Conservation (phyloP, 495 filamentous ascomycete genomes). For the Annulohypoxylon bovei region DNA sequence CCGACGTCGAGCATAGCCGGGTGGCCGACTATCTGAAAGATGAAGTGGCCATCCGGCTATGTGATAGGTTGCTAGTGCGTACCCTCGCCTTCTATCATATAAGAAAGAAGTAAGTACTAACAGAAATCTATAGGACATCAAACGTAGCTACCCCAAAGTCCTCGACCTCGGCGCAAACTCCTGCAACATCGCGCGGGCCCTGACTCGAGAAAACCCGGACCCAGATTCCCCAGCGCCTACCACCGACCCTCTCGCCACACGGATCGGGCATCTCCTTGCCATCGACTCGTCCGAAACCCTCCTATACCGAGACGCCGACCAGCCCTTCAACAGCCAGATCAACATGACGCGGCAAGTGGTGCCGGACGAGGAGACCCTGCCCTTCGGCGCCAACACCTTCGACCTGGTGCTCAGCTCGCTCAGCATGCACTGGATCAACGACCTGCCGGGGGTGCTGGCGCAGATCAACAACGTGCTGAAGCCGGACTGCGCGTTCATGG, state of each 20-base stretch:
- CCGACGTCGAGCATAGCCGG: conserved; percentile 73
- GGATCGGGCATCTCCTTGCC: conserved; percentile 76
- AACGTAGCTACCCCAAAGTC: conserved; percentile 81
- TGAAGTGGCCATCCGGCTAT: conserved; percentile 85
- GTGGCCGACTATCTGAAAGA: conserved; percentile 91
- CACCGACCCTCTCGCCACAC: conserved; percentile 70
- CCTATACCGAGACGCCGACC: conserved; percentile 81
- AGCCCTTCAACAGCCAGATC: conserved; percentile 79
- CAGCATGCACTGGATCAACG: conserved; percentile 97
- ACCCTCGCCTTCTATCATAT: background rate
- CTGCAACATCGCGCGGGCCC: conserved; percentile 87
- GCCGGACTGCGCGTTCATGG: conserved; percentile 91
- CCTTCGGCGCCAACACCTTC: conserved; percentile 80
- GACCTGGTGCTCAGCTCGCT: conserved; percentile 88
- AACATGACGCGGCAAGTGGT: conserved; percentile 76
- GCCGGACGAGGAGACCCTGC: conserved; percentile 73
- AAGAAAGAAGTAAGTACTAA: background rate
- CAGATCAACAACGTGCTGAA: conserved; percentile 86
- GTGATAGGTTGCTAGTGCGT: conserved; percentile 82
- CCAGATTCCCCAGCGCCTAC: conserved; percentile 58
- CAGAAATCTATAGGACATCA: conserved; percentile 75
- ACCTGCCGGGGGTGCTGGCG: conserved; percentile 82
- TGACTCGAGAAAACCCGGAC: conserved; percentile 74
- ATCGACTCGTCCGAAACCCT: conserved; percentile 81
- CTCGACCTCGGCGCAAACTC: conserved; percentile 96